Base-by-base conservation (phyloP, 306 rosid species). In the Senna siamea region DNA sequence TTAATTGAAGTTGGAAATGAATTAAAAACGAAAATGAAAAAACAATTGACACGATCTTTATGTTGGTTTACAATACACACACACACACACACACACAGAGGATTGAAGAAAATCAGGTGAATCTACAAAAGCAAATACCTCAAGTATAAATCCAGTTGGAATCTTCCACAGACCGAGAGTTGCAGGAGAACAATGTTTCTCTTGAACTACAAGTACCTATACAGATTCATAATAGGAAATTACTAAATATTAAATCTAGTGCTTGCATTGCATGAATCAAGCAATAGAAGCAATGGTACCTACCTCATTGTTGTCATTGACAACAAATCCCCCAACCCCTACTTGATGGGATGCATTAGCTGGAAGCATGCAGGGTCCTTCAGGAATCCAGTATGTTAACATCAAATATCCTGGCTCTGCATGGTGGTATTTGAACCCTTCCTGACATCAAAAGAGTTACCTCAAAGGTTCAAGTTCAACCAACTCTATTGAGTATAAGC, bases 161-260 rank as follows among this genome's bases (percentile, higher is more conserved):
- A 94, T 91, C 87, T 94, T 94, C 99, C 99, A 94, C 57, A 91
- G 87, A 69, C 89, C 92, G 57, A 46, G 70, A 20, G 65, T 79
- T 34, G 82, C 41, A 5, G 97, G 82, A 55, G 82, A 80, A 69
- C 93, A 87, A n/a, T 92, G 89, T 71, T 85, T 92, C 82, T 91
- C 99, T 89, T 94, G 97, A 30, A 94, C 99, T 3, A 92, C 99
- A 74, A 94, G 95, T 37, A 94, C 96, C 99, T 94, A 80, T 4
- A 73, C 51, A 76, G 48, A 60, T 71, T 61, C 32, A 26, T 43
- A 41, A 69, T 44, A 74, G 44, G 60, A 79, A 47, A 59, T 65
- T 48, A 76, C 5, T 2, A 20, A 76, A 8, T 2, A 20, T 43
- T 17, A 34, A 60, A 10, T 1, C 69, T 26, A 76, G 54, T 34